Conservation (phyloP, 1,139 yeast genomes). For the Komagataea norvegica region DNA sequence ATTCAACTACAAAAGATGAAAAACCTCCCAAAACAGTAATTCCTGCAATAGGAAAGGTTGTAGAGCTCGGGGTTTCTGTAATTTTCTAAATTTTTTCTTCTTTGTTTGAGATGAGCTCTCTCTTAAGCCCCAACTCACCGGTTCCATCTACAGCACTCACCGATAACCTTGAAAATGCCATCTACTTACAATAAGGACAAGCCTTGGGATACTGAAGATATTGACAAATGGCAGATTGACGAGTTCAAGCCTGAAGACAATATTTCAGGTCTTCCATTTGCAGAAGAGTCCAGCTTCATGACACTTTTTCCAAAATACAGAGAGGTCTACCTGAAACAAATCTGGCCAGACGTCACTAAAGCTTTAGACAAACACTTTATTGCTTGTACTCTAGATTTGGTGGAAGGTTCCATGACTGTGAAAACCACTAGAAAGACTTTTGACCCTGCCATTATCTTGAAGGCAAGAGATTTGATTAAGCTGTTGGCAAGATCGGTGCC, state of each 20-base stretch:
- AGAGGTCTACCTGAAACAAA: slow-evolving; percentile 79
- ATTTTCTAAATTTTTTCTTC: neutral
- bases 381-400: slow-evolving; percentile 79
- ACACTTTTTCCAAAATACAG: slow-evolving; percentile 95
- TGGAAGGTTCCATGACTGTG: slow-evolving; percentile 97
- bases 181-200: slow-evolving; percentile 91
- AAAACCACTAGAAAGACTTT: slow-evolving; percentile 91
- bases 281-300: slow-evolving; percentile 93
- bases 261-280: slow-evolving; percentile 76
- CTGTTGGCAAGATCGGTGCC: slow-evolving; percentile 95
- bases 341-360: slow-evolving; percentile 92
- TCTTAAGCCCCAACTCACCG: too few species aligned
- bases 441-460: slow-evolving; percentile 91
- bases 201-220: slow-evolving; percentile 97
- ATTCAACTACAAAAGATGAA: neutral
- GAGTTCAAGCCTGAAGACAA: slow-evolving; percentile 90
- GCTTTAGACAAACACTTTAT: slow-evolving; percentile 69
- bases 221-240: slow-evolving; percentile 89
- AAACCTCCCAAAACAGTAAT: neutral
- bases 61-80: neutral
- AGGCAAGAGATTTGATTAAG: slow-evolving; percentile 92
- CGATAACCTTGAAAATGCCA: too few species aligned
- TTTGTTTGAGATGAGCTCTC: slow-evolving; percentile 9
- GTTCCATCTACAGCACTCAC: too few species aligned
- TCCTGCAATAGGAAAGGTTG: neutral